These are phyloP conservation scores for Colletotrichum melonis DNA, from an alignment of 2,329 filamentous ascomycete genomes.

Conservation along the genomic window DNA sequence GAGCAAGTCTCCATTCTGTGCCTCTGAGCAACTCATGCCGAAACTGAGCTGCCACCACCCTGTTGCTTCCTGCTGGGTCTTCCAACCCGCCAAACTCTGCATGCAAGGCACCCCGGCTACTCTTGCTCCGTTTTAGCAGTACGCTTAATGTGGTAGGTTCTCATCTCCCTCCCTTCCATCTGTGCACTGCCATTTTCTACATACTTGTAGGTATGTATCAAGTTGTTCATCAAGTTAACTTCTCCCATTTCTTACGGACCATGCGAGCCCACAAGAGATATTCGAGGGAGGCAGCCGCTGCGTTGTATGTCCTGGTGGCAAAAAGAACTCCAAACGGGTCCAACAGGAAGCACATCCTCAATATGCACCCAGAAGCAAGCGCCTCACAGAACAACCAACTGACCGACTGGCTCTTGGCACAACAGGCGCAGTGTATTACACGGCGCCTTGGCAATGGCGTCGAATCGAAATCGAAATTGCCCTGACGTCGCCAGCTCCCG, in stretches of 20 bases:
- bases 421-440: constrained; percentile 19
- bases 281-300: neutral
- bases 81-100: constrained; percentile 23
- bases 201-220: neutral
- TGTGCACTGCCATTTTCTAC: neutral
- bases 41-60: neutral
- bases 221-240: neutral
- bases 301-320: neutral
- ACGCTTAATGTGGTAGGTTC: neutral
- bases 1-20: neutral
- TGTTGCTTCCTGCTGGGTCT: neutral
- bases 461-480: neutral
- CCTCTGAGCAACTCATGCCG: constrained; percentile 17
- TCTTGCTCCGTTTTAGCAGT: constrained; percentile 6
- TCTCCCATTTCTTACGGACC: neutral
- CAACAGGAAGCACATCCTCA: neutral
- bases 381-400: neutral
- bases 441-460: constrained; percentile 17
- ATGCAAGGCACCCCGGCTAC: constrained; percentile 32
- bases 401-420: constrained; percentile 20
- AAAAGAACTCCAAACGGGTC: neutral
- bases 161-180: neutral
- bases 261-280: neutral
- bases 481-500: constrained; percentile 4
- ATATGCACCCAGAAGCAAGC: neutral